Conservation (phyloP, 352 stramenopile genomes). For the Saprolegnia parasitica region DNA sequence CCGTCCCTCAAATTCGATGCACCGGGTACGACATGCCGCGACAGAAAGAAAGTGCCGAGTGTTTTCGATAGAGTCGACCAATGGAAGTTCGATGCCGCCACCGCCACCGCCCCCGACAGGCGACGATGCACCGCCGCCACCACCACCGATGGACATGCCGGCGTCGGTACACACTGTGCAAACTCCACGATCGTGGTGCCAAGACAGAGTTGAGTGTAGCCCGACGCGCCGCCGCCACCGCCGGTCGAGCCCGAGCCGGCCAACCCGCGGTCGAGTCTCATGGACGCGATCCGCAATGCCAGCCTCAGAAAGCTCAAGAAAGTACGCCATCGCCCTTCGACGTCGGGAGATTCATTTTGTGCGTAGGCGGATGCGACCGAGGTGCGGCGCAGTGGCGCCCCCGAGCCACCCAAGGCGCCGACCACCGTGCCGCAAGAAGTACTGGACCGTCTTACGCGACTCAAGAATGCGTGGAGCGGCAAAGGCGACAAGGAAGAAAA, state of each 20-base stretch:
- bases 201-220: conserved; percentile 33
- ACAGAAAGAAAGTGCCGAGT: neutral
- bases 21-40: neutral
- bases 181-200: conserved; percentile 31
- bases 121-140: conserved; percentile 19
- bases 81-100: conserved; percentile 3
- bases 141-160: conserved; percentile 10
- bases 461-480: conserved; percentile 71
- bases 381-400: neutral
- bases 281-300: conserved; percentile 27
- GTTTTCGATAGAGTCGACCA: neutral
- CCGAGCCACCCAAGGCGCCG: conserved; percentile 38
- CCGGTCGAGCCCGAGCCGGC: conserved; percentile 34
- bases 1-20: conserved; percentile 15
- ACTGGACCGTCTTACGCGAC: conserved; percentile 71
- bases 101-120: conserved; percentile 38
- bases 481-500: conserved; percentile 82
- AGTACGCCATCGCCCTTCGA: neutral
- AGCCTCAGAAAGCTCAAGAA: conserved; percentile 19
- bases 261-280: conserved; percentile 19
- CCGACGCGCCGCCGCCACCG: conserved; percentile 48
- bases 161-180: conserved; percentile 43
- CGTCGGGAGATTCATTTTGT: neutral
- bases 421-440: conserved; percentile 78
- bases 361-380: neutral